Base-by-base conservation (phyloP, 1,284 basidiomycete species). In the Polyporus tsugae region DNA sequence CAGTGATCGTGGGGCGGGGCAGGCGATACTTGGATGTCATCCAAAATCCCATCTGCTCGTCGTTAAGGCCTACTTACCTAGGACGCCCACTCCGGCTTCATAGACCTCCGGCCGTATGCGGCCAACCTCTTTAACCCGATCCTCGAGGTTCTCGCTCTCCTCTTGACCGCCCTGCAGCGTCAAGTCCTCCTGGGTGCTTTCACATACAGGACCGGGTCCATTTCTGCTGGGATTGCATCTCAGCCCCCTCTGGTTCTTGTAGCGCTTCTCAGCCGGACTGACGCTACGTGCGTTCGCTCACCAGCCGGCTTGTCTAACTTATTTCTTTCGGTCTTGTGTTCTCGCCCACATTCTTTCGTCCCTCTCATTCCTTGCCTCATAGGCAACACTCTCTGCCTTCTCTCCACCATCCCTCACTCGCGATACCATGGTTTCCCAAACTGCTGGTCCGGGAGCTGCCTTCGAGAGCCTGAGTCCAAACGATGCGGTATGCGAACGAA, bases 211-310 rank as follows among this genome's bases (percentile, higher is more conserved):
- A 72, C 68, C 71, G 67, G 67, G 70, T 68, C 67, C 65, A 64
- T 64, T 67, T 69, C 55, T 64, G 63, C 73, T 74, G 74, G 72
- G 77, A 78, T 78, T 78, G 77, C 62, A 78, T 78, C 76, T 74
- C 74, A 65, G 70, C 65, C 65, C 65, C 61, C 65, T 71, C 74
- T 75, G 72, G 75, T 71, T 70, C 70, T 75, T 68, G 73, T 72
- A 74, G 72, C 72, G 73, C 74, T 71, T 69, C 66, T 75, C 73
- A 75, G 75, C 73, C 65, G 73, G 73, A 73, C 73, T 76, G 75
- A 75, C 72, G 67, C 75, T 73, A 74, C 73, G 70, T 72, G 72
- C 73, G 75, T 73, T 69, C 52, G 63, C 70, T 70, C 65, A 70
- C 73, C 72, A 72, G 71, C 75, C 73, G 72, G 73, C 61, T 73